phyloP scores from a whole-genome alignment of 1,284 basidiomycete species.

The Wallemia ichthyophaga region DNA sequence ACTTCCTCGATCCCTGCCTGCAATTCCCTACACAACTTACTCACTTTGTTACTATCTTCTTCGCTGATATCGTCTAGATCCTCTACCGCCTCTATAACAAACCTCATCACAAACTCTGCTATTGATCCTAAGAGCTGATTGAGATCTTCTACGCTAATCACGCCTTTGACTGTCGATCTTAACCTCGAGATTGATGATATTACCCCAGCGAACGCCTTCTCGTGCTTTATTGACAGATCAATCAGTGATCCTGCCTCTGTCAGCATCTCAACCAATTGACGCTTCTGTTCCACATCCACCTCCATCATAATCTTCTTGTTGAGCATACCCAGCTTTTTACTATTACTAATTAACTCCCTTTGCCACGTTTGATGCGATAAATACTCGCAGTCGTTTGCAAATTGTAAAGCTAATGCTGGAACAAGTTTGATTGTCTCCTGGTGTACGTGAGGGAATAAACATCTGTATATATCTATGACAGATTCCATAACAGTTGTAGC shows the following conservation, averaged over 20 bases:
- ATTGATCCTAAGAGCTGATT: slow-evolving; percentile 27
- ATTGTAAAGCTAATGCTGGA: slow-evolving; percentile 36
- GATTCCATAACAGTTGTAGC: neutral
- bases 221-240: neutral
- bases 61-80: slow-evolving; percentile 68
- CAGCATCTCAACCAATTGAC: neutral
- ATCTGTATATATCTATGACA: slow-evolving; percentile 47
- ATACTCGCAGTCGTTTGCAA: slow-evolving; percentile 60
- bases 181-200: neutral
- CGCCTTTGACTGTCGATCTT: neutral
- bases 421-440: slow-evolving; percentile 23
- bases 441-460: slow-evolving; percentile 44
- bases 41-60: slow-evolving; percentile 52
- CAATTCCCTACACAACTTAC: slow-evolving; percentile 47
- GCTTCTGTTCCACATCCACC: neutral
- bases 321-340: slow-evolving; percentile 17
- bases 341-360: slow-evolving; percentile 14
- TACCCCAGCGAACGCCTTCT: neutral
- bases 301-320: slow-evolving; percentile 3
- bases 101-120: slow-evolving; percentile 36
- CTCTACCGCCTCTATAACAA: slow-evolving; percentile 43
- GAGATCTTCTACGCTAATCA: neutral
- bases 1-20: slow-evolving; percentile 39
- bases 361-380: slow-evolving; percentile 19
- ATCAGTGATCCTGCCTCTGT: neutral